Conservation (phyloP, 495 filamentous ascomycete species). For the Penicillium roqueforti region DNA sequence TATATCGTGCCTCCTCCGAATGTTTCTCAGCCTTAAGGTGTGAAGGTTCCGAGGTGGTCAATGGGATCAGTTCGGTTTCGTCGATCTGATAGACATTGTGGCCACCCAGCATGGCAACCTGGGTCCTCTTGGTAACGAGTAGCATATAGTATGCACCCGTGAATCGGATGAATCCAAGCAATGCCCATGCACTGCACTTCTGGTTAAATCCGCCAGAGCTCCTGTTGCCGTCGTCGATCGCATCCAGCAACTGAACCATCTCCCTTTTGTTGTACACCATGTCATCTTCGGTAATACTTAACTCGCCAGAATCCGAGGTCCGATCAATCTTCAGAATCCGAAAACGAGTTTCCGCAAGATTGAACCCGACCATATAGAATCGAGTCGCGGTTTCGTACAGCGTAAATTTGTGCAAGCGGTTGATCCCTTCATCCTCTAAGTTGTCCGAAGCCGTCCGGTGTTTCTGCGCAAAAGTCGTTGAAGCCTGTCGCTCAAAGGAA, state of each 20-base stretch:
- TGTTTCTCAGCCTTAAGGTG: slow-evolving; percentile 74
- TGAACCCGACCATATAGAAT: slow-evolving; percentile 90
- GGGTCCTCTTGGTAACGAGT: slow-evolving; percentile 89
- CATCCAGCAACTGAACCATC: slow-evolving; percentile 86
- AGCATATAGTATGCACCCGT: slow-evolving; percentile 98
- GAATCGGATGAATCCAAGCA: slow-evolving; percentile 92
- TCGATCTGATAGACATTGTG: slow-evolving; percentile 96
- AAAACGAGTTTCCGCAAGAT: slow-evolving; percentile 81
- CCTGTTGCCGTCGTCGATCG: slow-evolving; percentile 95
- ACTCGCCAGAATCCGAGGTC: slow-evolving; percentile 72
- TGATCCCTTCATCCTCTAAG: slow-evolving; percentile 62
- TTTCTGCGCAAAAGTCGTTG: slow-evolving; percentile 35
- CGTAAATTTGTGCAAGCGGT: slow-evolving; percentile 92
- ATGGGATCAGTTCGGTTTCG: slow-evolving; percentile 85
- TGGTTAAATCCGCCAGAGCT: slow-evolving; percentile 85
- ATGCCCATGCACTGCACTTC: slow-evolving; percentile 86
- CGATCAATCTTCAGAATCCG: slow-evolving; percentile 93
- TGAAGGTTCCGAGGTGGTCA: slow-evolving; percentile 61
- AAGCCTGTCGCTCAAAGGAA: slow-evolving; percentile 42
- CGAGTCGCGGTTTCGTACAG: slow-evolving; percentile 90
- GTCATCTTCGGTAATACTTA: slow-evolving; percentile 87
- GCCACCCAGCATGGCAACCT: slow-evolving; percentile 91
- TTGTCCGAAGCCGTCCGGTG: slow-evolving; percentile 53
- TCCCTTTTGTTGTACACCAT: slow-evolving; percentile 90
- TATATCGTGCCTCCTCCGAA: slow-evolving; percentile 83